Base-by-base conservation (phyloP, 2,329 filamentous ascomycete species). In the Sporothrix sp. region DNA sequence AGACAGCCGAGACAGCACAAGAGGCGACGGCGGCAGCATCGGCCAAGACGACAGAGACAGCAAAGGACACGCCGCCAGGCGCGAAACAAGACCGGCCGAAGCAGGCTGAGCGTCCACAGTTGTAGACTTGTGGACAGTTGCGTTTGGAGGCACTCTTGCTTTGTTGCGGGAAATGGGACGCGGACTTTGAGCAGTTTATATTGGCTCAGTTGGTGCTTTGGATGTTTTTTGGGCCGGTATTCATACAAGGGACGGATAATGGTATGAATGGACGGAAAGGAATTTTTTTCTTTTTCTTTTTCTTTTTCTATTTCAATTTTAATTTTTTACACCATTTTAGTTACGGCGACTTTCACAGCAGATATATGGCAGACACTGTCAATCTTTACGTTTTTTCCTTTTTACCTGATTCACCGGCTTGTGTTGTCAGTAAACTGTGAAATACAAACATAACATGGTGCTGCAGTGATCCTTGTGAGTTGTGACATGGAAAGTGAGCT, bases 381-480 rank as follows among this genome's bases (percentile, higher is more conserved):
- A n/a, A n/a, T n/a, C n/a, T n/a, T n/a, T n/a, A n/a, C n/a, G n/a
- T n/a, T n/a, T n/a, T n/a, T n/a, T n/a, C n/a, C n/a, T n/a, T n/a
- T n/a, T n/a, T n/a, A n/a, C n/a, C n/a, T n/a, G n/a, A n/a, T n/a
- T n/a, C n/a, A n/a, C n/a, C n/a, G n/a, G n/a, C n/a, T n/a, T n/a
- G n/a, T n/a, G n/a, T n/a, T n/a, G n/a, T n/a, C n/a, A n/a, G n/a
- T n/a, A n/a, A 13, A 25, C 23, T 18, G 14, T 21, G 35, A 27
- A 20, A 13, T 28, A 21, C 21, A 21, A 8, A 38, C 16, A 39
- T 23, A 18, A 47, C 47, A 42, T 47, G 38, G 47, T 50, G 47
- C 51, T 42, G 20, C 36, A 52, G 30, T 47, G 30, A 38, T 50
- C 42, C 48, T 50, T 43, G 38, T 43, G 36, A 44, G 18, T 13